Percentiles rank a stretch among this genome's conserved stretches.
These are phyloP conservation scores for Perilla frutescens DNA, from an alignment of 257 asterid genomes.

Conservation along the genomic window DNA sequence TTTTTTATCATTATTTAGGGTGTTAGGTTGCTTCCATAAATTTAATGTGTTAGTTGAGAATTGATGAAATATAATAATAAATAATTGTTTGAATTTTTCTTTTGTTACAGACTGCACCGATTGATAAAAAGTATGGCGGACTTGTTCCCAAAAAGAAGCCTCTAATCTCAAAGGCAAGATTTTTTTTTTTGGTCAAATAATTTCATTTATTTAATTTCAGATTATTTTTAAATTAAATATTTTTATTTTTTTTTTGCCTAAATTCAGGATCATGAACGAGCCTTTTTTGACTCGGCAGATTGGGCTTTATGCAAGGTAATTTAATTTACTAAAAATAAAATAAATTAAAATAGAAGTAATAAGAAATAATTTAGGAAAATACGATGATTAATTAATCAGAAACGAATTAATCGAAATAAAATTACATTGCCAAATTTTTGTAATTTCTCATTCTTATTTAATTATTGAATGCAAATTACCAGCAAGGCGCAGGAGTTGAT, in stretches of 20 bases:
- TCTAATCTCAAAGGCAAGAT: slow-evolving; percentile 72
- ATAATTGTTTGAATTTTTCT: not conserved
- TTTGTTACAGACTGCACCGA: slow-evolving; percentile 43
- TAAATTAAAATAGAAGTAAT: not conserved
- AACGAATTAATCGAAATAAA: no score
- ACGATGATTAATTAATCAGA: not conserved
- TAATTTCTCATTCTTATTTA: not conserved
- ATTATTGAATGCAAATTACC: slow-evolving; percentile 19
- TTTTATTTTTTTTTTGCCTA: not conserved
- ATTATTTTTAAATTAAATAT: not conserved
- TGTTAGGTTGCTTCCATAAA: slow-evolving; percentile 17
- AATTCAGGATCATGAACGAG: slow-evolving; percentile 72
- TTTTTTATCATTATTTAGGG: slow-evolving; percentile 12
- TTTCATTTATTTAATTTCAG: not conserved
- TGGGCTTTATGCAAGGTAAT: slow-evolving; percentile 87
- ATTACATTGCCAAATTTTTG: no score
- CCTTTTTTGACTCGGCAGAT: slow-evolving; percentile 92
- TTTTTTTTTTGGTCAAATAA: not conserved
- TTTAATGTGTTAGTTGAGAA: slow-evolving; percentile 18
- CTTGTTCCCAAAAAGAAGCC: slow-evolving; percentile 85
- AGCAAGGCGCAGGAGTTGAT: slow-evolving; percentile 80
- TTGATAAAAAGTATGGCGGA: slow-evolving; percentile 68
- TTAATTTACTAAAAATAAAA: not conserved
- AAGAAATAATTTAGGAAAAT: not conserved
- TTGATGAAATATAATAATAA: slow-evolving; percentile 8